Conservation (phyloP, 1,284 basidiomycete genomes). For the Tilletia setariae region DNA sequence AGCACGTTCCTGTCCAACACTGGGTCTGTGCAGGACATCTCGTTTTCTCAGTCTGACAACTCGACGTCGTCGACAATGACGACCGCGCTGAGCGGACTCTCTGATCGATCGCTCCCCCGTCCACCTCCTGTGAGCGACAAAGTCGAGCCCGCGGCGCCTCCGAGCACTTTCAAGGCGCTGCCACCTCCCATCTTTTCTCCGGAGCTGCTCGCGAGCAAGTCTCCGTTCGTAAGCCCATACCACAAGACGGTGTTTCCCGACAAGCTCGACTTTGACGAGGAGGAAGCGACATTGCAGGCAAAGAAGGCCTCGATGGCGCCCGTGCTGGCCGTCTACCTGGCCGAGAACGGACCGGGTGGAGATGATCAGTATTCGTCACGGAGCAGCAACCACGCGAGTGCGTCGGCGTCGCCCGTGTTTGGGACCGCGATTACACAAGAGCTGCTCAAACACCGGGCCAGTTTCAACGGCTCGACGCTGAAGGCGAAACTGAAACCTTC, state of each 20-base stretch:
- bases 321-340: not conserved
- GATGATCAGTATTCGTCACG: too few species aligned
- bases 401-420: not conserved
- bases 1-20: not conserved
- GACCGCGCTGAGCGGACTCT: not conserved
- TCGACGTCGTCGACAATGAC: constrained; percentile 4
- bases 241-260: constrained; percentile 4
- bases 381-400: too few species aligned
- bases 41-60: not conserved
- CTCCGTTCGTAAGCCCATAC: not conserved
- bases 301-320: not conserved
- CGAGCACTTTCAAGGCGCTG: not conserved
- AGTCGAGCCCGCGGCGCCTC: not conserved
- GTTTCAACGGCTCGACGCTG: not conserved
- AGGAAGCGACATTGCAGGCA: not conserved
- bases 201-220: constrained; percentile 3
- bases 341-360: too few species aligned
- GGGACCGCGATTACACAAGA: not conserved
- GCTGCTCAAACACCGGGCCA: not conserved
- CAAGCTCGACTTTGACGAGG: not conserved
- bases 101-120: not conserved
- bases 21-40: not conserved
- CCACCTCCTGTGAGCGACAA: not conserved
- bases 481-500: not conserved
- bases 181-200: not conserved